Evolutionary conservation across 306 rosid species (phyloP).

Genomic region (Mimosa bimucronata): DNA sequence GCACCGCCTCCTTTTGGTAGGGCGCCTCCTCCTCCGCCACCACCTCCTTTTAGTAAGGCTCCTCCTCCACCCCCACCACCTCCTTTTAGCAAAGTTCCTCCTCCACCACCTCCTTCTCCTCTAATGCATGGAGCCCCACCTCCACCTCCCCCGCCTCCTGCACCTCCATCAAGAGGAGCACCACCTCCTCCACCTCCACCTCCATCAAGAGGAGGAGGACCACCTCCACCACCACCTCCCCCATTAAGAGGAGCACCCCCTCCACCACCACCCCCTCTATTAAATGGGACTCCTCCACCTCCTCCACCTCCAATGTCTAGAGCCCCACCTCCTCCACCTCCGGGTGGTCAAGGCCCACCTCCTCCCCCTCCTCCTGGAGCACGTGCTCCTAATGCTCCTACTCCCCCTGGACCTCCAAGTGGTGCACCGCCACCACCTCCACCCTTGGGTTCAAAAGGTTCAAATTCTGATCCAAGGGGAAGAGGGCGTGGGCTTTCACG

Average conservation of each 20-base stretch:
- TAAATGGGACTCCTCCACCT: conserved; percentile 42
- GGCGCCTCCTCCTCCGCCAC: conserved; percentile 24
- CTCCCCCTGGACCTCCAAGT: conserved; percentile 68
- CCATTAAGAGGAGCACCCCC: conserved; percentile 25
- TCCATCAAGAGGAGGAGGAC: conserved; percentile 27
- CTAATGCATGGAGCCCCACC: conserved; percentile 32
- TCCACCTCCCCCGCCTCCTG: conserved; percentile 18
- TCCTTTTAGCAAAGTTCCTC: conserved; percentile 16
- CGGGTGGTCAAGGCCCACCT: conserved; percentile 30
- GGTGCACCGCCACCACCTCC: conserved; percentile 67
- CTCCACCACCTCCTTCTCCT: conserved; percentile 43
- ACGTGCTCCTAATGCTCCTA: conserved; percentile 46
- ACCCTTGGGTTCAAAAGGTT: conserved; percentile 53
- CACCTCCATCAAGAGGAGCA: neutral
- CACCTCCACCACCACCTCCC: conserved; percentile 38
- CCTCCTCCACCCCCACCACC: conserved; percentile 41
- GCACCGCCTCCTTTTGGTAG: conserved; percentile 33
- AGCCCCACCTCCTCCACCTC: conserved; percentile 42
- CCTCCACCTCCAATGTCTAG: conserved; percentile 33
- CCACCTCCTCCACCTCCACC: neutral
- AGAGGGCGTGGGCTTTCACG: conserved; percentile 91
- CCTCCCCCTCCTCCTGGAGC: conserved; percentile 48
- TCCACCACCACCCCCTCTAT: conserved; percentile 45
- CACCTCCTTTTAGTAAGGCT: neutral
- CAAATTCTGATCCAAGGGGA: conserved; percentile 57